phyloP scores from a whole-genome alignment of 2,329 filamentous ascomycete genomes.

The Ophiostoma montium region DNA sequence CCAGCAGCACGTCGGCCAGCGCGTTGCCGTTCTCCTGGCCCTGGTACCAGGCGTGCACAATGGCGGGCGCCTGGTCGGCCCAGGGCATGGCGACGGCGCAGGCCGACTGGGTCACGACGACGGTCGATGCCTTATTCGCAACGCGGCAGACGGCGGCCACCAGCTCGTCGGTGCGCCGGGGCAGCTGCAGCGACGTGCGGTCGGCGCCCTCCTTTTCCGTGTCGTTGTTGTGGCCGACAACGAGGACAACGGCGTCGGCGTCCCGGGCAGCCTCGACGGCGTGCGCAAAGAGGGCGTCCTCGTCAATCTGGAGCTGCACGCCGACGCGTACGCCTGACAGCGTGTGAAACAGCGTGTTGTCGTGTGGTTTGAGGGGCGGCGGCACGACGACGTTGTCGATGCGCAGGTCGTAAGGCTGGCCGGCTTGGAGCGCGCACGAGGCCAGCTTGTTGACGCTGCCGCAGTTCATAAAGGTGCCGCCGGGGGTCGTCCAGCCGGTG shows the following conservation, averaged over 20 bases:
- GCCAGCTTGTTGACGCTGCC: slow-evolving; percentile 11
- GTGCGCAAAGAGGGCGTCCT: slow-evolving; percentile 11
- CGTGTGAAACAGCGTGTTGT: slow-evolving; percentile 16
- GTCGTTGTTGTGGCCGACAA: slow-evolving; percentile 18
- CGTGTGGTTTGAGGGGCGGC: slow-evolving; percentile 12
- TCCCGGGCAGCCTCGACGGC: slow-evolving; percentile 25
- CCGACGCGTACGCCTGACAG: slow-evolving; percentile 13
- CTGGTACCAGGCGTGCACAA: slow-evolving; percentile 72
- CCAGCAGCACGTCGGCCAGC: slow-evolving; percentile 65
- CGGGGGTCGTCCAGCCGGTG: slow-evolving; percentile 29
- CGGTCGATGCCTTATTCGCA: slow-evolving; percentile 28
- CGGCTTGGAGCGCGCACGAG: slow-evolving; percentile 6
- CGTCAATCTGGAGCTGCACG: slow-evolving; percentile 5
- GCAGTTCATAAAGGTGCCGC: slow-evolving; percentile 18
- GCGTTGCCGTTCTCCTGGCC: slow-evolving; percentile 78
- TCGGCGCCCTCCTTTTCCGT: slow-evolving; percentile 12
- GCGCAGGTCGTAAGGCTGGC: slow-evolving; percentile 7
- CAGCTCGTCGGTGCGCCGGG: slow-evolving; percentile 9
- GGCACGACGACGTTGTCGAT: slow-evolving; percentile 14
- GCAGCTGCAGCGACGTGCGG: slow-evolving; percentile 9
- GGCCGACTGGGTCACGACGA: slow-evolving; percentile 55
- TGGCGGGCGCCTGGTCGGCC: slow-evolving; percentile 21
- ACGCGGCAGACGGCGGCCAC: slow-evolving; percentile 36
- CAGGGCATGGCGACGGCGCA: slow-evolving; percentile 57
- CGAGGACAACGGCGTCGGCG: slow-evolving; percentile 17